Percentiles rank a stretch among this genome's conserved stretches.
Evolutionary conservation across 306 rosid genomes (phyloP).

Genomic region (Pterocarpus macrocarpus): DNA sequence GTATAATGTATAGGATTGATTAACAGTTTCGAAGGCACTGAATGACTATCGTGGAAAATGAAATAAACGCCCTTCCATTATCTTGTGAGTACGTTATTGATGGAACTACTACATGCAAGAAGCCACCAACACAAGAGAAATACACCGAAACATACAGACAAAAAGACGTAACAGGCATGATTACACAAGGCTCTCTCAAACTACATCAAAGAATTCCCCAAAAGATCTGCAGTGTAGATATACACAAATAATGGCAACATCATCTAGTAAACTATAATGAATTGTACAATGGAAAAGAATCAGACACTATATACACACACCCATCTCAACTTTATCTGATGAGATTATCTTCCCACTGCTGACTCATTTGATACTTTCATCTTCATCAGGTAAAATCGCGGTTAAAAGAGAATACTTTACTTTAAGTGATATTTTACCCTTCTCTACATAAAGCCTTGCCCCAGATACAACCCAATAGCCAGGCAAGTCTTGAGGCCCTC

Average conservation of each 20-base stretch:
- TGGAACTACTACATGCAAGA: slow-evolving; percentile 22
- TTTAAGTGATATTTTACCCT: slow-evolving; percentile 80
- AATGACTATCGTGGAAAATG: too few species aligned
- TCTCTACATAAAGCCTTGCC: slow-evolving; percentile 76
- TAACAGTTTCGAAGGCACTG: too few species aligned
- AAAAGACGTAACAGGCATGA: slow-evolving; percentile 8
- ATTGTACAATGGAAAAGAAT: slow-evolving; percentile 55
- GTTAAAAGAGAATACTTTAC: slow-evolving; percentile 85
- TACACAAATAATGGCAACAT: slow-evolving; percentile 50
- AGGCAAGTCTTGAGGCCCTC: slow-evolving; percentile 90
- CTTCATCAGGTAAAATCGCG: slow-evolving; percentile 74
- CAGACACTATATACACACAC: slow-evolving; percentile 60
- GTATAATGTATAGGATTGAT: too few species aligned
- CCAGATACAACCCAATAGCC: slow-evolving; percentile 97
- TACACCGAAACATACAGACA: slow-evolving; percentile 33
- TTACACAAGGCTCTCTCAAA: slow-evolving; percentile 45
- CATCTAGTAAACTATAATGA: slow-evolving; percentile 53
- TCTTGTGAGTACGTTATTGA: neutral
- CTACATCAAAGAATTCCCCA: slow-evolving; percentile 43
- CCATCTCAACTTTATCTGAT: slow-evolving; percentile 29
- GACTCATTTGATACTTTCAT: slow-evolving; percentile 49
- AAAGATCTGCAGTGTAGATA: slow-evolving; percentile 36
- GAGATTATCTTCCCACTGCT: slow-evolving; percentile 32
- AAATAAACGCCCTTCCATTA: slow-evolving; percentile 12
- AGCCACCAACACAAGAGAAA: slow-evolving; percentile 18